Percentiles rank a stretch among this genome's conserved stretches.
Conservation (phyloP, 2,329 filamentous ascomycete genomes). For the Clarireedia paspali region DNA sequence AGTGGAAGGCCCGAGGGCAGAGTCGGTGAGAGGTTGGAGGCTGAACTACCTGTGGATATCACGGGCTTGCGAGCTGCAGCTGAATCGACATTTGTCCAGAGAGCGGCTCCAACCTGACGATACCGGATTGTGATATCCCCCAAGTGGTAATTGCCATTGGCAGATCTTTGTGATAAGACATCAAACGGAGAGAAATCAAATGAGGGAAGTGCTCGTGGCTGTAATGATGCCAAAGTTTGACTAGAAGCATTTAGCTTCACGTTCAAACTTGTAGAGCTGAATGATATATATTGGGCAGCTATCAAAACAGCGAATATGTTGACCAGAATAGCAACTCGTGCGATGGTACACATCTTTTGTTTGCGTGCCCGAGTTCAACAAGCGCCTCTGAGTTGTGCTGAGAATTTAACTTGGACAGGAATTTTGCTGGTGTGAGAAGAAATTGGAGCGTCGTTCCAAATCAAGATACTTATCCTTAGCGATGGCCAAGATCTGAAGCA, state of each 20-base stretch:
- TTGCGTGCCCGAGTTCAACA: no score
- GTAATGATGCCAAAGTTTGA: constrained; percentile 42
- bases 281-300: constrained; percentile 9
- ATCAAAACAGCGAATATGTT: no score
- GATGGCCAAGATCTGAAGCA: no score
- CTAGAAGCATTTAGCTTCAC: constrained; percentile 36
- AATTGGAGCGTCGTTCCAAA: no score
- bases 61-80: constrained; percentile 32
- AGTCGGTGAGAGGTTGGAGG: constrained; percentile 36
- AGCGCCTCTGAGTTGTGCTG: no score
- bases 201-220: constrained; percentile 28
- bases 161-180: constrained; percentile 37
- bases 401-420: no score
- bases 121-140: constrained; percentile 51
- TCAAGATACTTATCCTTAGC: no score
- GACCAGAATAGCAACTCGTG: no score
- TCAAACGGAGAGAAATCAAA: constrained; percentile 52
- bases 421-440: no score
- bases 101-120: constrained; percentile 31
- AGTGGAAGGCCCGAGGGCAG: constrained; percentile 33
- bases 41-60: constrained; percentile 29
- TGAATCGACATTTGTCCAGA: constrained; percentile 43
- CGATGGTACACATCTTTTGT: no score
- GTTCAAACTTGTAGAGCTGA: constrained; percentile 30
- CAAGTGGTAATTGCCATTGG: constrained; percentile 48